Evolutionary conservation across 139 green algal genomes (phyloP), one percentile per base, ranked within the genome.

Genomic region (Protoeuglena noctilucae): DNA sequence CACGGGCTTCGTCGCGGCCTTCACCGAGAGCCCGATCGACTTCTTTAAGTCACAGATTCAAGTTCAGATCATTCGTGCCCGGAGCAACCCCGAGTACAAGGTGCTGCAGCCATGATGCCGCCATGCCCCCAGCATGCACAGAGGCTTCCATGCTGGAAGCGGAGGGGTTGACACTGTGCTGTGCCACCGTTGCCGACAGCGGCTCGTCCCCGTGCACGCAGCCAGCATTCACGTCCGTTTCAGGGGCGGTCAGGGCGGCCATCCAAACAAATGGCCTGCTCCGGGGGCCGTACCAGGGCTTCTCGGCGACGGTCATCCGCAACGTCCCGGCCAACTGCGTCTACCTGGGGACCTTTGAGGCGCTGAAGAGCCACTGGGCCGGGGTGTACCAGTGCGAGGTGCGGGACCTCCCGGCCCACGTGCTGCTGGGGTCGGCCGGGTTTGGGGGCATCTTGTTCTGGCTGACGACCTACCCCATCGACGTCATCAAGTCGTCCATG

Each of bases 31-130:
- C 0, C 88, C 88, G 25, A 93, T 95, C 50, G 88, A 96, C 66
- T 94, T 96, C 41, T 96, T 89, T 70, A 96, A 96, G 77, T 85
- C 69, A 22, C 88, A 96, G 68, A 84, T 93, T 52, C 88, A 96
- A 64, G 77, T 88, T 5, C 88, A 96, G 65, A 87, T 92, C 63
- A 83, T 96, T 56, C 51, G 74, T 0, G 60, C 73, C n/a, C 7
- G 34, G 34, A 19, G 34, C 34, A 12, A 43, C 9, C 34, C 12
- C n/a, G n/a, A n/a, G n/a, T n/a, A n/a, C n/a, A n/a, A n/a, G n/a
- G n/a, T n/a, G n/a, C n/a, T n/a, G n/a, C n/a, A n/a, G n/a, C n/a
- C n/a, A n/a, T n/a, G n/a, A n/a, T n/a, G n/a, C n/a, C n/a, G n/a
- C n/a, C n/a, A n/a, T n/a, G n/a, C n/a, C n/a, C n/a, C n/a, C n/a